Base-by-base conservation (phyloP, 805 yeast species). In the Saccharomycodes ludwigii region DNA sequence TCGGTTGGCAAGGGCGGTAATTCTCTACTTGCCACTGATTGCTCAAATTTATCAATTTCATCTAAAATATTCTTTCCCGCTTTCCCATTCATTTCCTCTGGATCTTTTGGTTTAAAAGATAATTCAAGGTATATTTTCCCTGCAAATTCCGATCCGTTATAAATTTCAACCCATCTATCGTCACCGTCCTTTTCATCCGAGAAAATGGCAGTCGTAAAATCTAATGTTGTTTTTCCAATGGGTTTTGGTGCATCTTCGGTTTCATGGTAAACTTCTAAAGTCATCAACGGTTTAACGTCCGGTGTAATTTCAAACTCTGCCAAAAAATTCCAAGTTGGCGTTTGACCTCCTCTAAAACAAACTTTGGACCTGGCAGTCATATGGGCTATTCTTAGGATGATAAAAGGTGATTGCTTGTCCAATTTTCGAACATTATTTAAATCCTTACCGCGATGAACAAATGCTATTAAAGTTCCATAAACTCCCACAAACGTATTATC, bases 341-440 rank as follows among this genome's bases (percentile, higher is more conserved):
- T 79, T 50, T 91, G 98, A 2, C 98, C 98, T 1, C 95, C 98
- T 42, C 97, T 61, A 32, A 71, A 68, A 37, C 81, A 74, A 0
- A 83, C 67, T 21, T 73, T 75, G 1, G 96, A 83, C 46, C 78
- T 73, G 40, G 80, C 75, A 7, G 93, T 88, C 44, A 71, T 70
- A 37, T 82, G 83, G 18, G 86, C 88, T 4, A 91, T 65, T 35
- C 97, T 62, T 9, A 82, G 65, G 5, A 88, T 73, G 38, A 85
- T 79, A 56, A 83, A 86, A 2, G 97, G 98, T 41, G 82, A 79
- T 56, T 91, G 98, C 47, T 91, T 91, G 47, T 93, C 96, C 31
- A 88, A 62, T 40, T 78, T 82, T 22, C 88, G 65, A 39, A 84
- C 61, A 55, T 91, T 88, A 16, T 94, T 94, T 27, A 91, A 66